These are phyloP conservation scores for Solanum aculeatissimum DNA, from an alignment of 305 asterid species.

Conservation along the genomic window DNA sequence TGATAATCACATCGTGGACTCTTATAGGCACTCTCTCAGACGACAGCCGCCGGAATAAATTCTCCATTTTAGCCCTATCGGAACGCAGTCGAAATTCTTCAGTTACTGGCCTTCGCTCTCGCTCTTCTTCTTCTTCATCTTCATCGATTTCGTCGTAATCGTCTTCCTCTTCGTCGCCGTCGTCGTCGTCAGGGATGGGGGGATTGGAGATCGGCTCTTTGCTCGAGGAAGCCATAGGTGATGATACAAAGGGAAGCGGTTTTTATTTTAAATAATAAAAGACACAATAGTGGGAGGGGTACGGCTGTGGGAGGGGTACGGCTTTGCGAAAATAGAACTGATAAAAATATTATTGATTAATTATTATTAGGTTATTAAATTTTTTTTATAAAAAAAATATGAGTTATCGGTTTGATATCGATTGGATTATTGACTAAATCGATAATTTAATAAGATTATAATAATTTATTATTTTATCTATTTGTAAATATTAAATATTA, in stretches of 20 bases:
- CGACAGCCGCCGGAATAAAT: constrained; percentile 46
- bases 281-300: too few species aligned
- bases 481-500: too few species aligned
- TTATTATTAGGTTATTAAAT: too few species aligned
- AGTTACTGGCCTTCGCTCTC: constrained; percentile 16
- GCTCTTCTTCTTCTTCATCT: constrained; percentile 26
- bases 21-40: constrained; percentile 58
- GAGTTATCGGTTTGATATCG: too few species aligned
- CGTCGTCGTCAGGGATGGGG: background rate
- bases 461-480: too few species aligned
- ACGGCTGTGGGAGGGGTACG: too few species aligned
- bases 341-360: too few species aligned
- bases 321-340: background rate
- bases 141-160: constrained; percentile 25
- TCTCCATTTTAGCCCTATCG: constrained; percentile 47
- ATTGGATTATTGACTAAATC: too few species aligned
- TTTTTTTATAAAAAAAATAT: too few species aligned
- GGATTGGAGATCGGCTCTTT: constrained; percentile 5
- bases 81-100: constrained; percentile 32
- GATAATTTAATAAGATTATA: too few species aligned
- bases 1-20: constrained; percentile 80
- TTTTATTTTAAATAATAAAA: background rate
- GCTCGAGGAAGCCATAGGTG: constrained; percentile 10
- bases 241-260: background rate
- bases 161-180: background rate